Evolutionary conservation across 129 eudicot genomes (phyloP), one percentile per base, ranked within the genome.

Genomic region (Artemisia tridentata): DNA sequence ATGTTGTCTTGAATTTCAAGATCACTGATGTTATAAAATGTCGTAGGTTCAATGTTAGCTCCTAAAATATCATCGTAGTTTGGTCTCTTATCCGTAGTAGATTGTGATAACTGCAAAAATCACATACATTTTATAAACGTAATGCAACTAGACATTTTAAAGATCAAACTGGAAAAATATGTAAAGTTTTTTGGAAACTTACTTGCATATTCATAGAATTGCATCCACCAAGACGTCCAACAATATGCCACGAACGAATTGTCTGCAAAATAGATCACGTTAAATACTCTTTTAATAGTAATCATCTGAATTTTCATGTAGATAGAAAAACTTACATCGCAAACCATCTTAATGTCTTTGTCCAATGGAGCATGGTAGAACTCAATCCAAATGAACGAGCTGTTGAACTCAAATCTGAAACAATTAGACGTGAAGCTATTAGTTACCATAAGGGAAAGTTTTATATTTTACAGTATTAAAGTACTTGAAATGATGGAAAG

Each of bases 191-290:
- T 13, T 52, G 53, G 65, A 41, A 53, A 52, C 34, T 79, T 85
- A 92, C 97, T 77, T 95, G 99, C 97, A 95, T 95, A 74, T 90
- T 95, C 88, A 95, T 78, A 29, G 99, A 86, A 75, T 90, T 95
- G 81, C 97, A 95, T 15, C 99, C 99, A 12, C 99, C 99, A 67
- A 93, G 97, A 67, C 98, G 87, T 80, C 97, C 98, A 70, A 95
- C 80, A 56, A 95, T 90, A 80, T 95, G 93, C 99, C 99, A 95
- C 18, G 99, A 80, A 46, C 99, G 91, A 82, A 95, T 73, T 31
- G 95, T 68, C 99, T 93, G 88, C 77, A 65, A 16, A 20, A 73
- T 11, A 29, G 34, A 29, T 3, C 34, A 29, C 34, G 34, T 29
- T 29, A 29, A 29, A 29, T 29, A 29, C 34, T 59, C 5, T n/a